Evolutionary conservation across 1,139 yeast species (phyloP), one percentile per base, ranked within the genome.

Genomic region (Lizanozyma gosingica): DNA sequence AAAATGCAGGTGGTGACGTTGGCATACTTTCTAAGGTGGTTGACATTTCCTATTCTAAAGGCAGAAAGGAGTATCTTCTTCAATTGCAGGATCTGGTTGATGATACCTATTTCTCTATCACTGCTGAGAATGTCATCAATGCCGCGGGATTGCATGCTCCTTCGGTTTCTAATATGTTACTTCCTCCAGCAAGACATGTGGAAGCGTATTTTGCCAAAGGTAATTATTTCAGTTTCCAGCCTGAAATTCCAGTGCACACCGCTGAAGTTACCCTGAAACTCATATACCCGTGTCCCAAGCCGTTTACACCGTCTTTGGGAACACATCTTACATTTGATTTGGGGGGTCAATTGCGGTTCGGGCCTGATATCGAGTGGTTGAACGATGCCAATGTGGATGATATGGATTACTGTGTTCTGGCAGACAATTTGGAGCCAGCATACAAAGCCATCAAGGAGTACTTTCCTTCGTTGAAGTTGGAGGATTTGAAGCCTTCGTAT

Each of bases 301-400:
- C 80, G 2, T 79, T 82, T 44, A 76, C 80, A 1, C 80, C 84
- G 3, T 83, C 94, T 0, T 65, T 88, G 40, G 97, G 97, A 0
- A 84, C 94, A 0, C 97, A 88, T 62, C 63, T 88, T 44, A 88
- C 97, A 0, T 65, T 88, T 37, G 95, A 86, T 53, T 61, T 88
- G 41, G 92, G 85, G 2, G 94, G 95, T 0, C 83, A 80, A 50
- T 60, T 87, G 35, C 72, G 78, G 48, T 88, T 88, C 56, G 97
- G 97, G 0, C 97, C 97, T 0, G 95, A 88, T 56, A 62, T 86
- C 41, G 94, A 87, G 57, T 87, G 94, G 88, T 75, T 84, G 2
- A 72, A 74, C 11, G 45, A 37, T 3, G 18, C 17, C 6, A 50
- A 57, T 2, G 45, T 50, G 2, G 53, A 57, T 37, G 57, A 56